Percentiles rank a stretch among this genome's conserved stretches.
phyloP scores from a whole-genome alignment of 2,329 filamentous ascomycete species.

The Ceratocystis cacaofunesta region DNA sequence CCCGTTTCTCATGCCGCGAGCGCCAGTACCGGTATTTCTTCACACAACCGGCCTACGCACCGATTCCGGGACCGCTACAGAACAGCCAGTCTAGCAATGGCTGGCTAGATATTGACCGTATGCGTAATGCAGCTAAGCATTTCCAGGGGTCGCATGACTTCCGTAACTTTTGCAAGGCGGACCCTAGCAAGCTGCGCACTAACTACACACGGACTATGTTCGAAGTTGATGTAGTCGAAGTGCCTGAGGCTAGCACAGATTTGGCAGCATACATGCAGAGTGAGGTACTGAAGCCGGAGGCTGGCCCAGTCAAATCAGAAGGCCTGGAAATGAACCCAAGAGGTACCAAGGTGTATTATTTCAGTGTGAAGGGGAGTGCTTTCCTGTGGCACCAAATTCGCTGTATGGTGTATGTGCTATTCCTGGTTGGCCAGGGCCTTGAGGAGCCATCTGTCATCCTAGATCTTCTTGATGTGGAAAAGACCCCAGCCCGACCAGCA shows the following conservation, averaged over 20 bases:
- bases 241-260: constrained; percentile 38
- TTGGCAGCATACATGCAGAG: constrained; percentile 39
- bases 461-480: constrained; percentile 56
- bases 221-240: constrained; percentile 61
- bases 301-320: constrained; percentile 11
- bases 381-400: constrained; percentile 98
- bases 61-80: constrained; percentile 26
- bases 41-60: constrained; percentile 76
- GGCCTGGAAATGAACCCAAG: constrained; percentile 11
- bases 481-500: constrained; percentile 60
- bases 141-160: constrained; percentile 85
- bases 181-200: constrained; percentile 74
- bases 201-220: constrained; percentile 71
- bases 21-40: constrained; percentile 95
- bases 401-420: constrained; percentile 84
- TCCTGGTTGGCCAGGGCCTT: constrained; percentile 77
- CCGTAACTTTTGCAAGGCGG: constrained; percentile 91
- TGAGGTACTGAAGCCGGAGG: constrained; percentile 25
- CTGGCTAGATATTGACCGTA: constrained; percentile 75
- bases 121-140: constrained; percentile 65
- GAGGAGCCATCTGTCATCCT: constrained; percentile 61
- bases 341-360: constrained; percentile 61
- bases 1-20: constrained; percentile 83
- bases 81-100: constrained; percentile 30
- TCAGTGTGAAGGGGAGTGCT: constrained; percentile 76